Evolutionary conservation across 1,139 yeast species (phyloP).

Genomic region (Pichia sp.): DNA sequence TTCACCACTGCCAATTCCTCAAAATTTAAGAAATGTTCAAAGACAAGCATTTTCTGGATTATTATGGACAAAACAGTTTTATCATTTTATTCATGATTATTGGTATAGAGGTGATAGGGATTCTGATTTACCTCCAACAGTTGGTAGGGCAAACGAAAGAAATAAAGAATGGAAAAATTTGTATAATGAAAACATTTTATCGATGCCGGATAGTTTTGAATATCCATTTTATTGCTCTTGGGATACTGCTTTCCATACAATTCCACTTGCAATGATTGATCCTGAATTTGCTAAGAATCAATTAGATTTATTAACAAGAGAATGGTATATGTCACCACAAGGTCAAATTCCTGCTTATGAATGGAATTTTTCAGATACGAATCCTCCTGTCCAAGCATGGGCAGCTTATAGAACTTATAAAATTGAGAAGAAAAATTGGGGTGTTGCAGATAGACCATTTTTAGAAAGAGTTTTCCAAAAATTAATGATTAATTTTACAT

Average conservation of each 20-base stretch:
- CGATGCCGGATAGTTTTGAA: conserved; percentile 96
- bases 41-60: conserved; percentile 94
- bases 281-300: conserved; percentile 92
- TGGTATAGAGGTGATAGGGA: conserved; percentile 90
- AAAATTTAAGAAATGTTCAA: conserved; percentile 77
- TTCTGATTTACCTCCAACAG: conserved; percentile 67
- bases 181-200: conserved; percentile 81
- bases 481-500: conserved; percentile 80
- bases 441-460: conserved; percentile 74
- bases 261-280: conserved; percentile 91
- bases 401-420: conserved; percentile 87
- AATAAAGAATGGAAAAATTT: conserved; percentile 87
- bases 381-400: conserved; percentile 99
- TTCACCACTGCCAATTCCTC: conserved; percentile 80
- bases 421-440: conserved; percentile 83
- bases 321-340: conserved; percentile 98
- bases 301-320: conserved; percentile 79
- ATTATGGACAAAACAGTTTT: conserved; percentile 92
- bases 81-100: conserved; percentile 78
- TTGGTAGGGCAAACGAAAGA: conserved; percentile 76
- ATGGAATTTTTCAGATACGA: conserved; percentile 94
- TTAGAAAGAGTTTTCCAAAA: conserved; percentile 91
- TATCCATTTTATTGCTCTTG: conserved; percentile 97
- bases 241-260: conserved; percentile 96
- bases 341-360: conserved; percentile 99